A percentile compares a stretch with the other conserved stretches of the same genome.
Evolutionary conservation across 1,139 yeast species (phyloP).

Genomic region (Kodamaea arcana): DNA sequence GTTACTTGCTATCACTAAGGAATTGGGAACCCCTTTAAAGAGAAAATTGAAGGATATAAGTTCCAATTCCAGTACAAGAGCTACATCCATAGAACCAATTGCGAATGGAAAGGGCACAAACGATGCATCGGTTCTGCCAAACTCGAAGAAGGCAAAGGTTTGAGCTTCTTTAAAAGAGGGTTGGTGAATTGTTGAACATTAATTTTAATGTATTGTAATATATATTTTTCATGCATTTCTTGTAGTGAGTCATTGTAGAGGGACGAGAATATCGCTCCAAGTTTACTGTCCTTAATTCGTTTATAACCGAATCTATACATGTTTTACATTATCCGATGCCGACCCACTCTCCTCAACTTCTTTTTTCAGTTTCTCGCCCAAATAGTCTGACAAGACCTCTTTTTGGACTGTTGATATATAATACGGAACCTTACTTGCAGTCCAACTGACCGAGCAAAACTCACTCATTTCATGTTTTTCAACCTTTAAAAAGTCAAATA

Average conservation of each 20-base stretch:
- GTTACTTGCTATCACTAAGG: conserved; percentile 73
- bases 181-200: no score
- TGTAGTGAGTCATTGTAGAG: background rate
- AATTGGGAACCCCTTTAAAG: conserved; percentile 59
- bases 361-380: conserved; percentile 10
- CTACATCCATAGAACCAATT: conserved; percentile 34
- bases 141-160: background rate
- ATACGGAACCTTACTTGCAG: conserved; percentile 78
- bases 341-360: no score
- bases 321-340: no score
- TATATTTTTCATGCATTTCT: no score
- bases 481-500: conserved; percentile 61
- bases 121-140: background rate
- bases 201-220: background rate
- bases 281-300: no score
- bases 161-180: no score
- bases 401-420: conserved; percentile 69
- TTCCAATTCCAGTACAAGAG: conserved; percentile 29
- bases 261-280: no score
- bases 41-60: conserved; percentile 22
- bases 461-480: conserved; percentile 62
- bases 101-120: background rate
- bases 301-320: no score
- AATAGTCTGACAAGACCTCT: conserved; percentile 14
- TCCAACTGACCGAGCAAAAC: conserved; percentile 80